Evolutionary conservation across 257 asterid genomes (phyloP).

Genomic region (Echium plantagineum): DNA sequence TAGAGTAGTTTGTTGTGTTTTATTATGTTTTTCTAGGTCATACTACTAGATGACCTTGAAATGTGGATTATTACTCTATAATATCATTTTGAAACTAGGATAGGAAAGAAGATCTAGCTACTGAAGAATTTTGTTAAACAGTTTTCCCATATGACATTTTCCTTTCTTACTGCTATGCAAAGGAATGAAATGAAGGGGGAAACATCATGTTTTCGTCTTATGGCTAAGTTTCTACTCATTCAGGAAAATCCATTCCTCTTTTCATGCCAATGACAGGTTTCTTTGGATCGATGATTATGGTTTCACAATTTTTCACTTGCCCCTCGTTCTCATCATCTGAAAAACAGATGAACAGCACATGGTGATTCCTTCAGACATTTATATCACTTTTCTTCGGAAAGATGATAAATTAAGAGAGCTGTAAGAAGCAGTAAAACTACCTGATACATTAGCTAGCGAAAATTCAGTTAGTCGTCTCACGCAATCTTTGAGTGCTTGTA

Average conservation of each 20-base stretch:
- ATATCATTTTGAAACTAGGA: no score
- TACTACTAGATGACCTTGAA: no score
- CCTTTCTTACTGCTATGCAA: no score
- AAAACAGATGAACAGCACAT: constrained; percentile 4
- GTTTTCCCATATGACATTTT: no score
- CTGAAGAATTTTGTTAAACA: no score
- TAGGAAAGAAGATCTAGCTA: no score
- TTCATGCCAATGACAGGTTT: constrained; percentile 39
- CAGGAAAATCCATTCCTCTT: constrained; percentile 29
- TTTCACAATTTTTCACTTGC: constrained; percentile 13
- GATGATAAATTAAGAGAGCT: background rate
- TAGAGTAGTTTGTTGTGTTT: no score
- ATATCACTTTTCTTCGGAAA: background rate
- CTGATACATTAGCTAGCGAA: constrained; percentile 32
- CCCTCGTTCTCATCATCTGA: constrained; percentile 45
- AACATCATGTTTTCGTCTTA: no score
- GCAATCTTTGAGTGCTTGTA: constrained; percentile 64
- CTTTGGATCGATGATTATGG: constrained; percentile 9
- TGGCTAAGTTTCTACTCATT: no score
- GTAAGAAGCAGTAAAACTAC: constrained; percentile 13
- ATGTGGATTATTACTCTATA: no score
- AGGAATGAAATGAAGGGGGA: no score
- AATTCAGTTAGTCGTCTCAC: constrained; percentile 53
- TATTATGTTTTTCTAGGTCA: no score
- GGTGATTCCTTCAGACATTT: background rate